These are phyloP conservation scores for Gliomastix tumulicola DNA, from an alignment of 2,329 filamentous ascomycete genomes.

Conservation along the genomic window DNA sequence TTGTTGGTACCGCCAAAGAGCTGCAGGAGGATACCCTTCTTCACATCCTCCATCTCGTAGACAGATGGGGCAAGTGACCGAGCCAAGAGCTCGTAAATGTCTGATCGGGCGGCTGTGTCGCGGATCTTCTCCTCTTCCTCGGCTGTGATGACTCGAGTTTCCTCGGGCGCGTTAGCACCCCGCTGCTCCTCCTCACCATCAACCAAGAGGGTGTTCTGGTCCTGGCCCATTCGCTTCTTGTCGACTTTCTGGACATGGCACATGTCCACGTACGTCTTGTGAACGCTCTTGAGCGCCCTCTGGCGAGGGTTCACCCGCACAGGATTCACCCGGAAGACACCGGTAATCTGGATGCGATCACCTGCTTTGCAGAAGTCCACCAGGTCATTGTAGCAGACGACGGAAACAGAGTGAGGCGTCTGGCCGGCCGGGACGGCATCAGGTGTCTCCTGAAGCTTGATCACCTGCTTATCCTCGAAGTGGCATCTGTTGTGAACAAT, in stretches of 20 bases:
- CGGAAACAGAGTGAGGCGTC: constrained; percentile 92
- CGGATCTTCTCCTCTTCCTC: constrained; percentile 90
- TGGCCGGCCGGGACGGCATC: constrained; percentile 92
- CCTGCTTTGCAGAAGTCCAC: constrained; percentile 98
- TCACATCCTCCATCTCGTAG: constrained; percentile 97
- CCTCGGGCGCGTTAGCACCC: constrained; percentile 70
- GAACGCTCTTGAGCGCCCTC: constrained; percentile 85
- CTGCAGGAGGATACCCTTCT: constrained; percentile 95
- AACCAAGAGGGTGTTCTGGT: constrained; percentile 80
- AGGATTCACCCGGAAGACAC: constrained; percentile 92
- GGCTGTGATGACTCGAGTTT: constrained; percentile 73
- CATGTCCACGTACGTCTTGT: constrained; percentile 97
- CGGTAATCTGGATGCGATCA: constrained; percentile 91
- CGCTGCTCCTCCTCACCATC: constrained; percentile 61
- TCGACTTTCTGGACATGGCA: constrained; percentile 95
- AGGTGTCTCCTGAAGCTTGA: constrained; percentile 96
- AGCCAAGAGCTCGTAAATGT: constrained; percentile 89
- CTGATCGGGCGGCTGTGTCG: constrained; percentile 67
- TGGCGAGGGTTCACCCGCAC: constrained; percentile 92
- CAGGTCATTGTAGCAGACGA: constrained; percentile 93
- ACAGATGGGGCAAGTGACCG: constrained; percentile 90
- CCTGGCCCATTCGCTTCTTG: constrained; percentile 87
- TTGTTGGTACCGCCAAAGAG: constrained; percentile 98
- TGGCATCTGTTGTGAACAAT: constrained; percentile 93
- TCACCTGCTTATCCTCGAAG: constrained; percentile 97